Percentiles rank a stretch among this genome's conserved stretches.
phyloP scores from a whole-genome alignment of 306 rosid genomes.

The Prunus mongolica region DNA sequence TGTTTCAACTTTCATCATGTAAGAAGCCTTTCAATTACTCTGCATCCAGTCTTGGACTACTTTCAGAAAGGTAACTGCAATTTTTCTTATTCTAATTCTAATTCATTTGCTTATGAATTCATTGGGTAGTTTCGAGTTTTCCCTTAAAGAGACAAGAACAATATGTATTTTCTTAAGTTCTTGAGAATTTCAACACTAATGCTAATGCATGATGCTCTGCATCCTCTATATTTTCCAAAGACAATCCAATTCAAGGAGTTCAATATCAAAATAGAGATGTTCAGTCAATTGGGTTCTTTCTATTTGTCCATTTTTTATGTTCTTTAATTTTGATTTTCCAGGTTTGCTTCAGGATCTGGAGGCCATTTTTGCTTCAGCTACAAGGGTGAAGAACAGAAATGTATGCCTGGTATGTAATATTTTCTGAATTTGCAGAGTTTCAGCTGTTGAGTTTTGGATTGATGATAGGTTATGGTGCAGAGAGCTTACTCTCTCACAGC shows the following conservation, averaged over 20 bases:
- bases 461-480: neutral
- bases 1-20: constrained; percentile 24
- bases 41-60: constrained; percentile 8
- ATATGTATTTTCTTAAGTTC: neutral
- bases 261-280: neutral
- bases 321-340: neutral
- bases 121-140: no score
- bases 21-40: constrained; percentile 10
- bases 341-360: neutral
- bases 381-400: neutral
- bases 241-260: neutral
- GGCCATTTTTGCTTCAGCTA: neutral
- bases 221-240: neutral
- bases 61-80: constrained; percentile 23
- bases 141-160: no score
- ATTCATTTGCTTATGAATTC: neutral
- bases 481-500: neutral
- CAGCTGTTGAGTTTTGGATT: neutral
- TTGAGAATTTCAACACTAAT: neutral
- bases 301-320: neutral
- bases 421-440: neutral
- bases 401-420: neutral
- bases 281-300: neutral
- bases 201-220: neutral
- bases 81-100: no score